phyloP scores from a whole-genome alignment of 805 yeast species.

The Cyberlindnera xylosilytica region DNA sequence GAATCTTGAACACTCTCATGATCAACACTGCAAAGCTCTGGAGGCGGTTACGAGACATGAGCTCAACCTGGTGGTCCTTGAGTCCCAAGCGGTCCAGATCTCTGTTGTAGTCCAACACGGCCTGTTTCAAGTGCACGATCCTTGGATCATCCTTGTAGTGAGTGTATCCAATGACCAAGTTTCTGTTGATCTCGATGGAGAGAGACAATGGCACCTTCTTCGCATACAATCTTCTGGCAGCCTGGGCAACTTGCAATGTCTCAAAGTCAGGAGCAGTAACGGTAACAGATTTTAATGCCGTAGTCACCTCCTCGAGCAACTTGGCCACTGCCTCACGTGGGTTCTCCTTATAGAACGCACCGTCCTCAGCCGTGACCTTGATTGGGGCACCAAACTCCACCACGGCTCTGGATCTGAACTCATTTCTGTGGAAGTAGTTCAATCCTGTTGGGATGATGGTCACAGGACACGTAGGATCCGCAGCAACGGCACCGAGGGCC shows the following conservation, averaged over 20 bases:
- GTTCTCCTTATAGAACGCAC: slow-evolving; percentile 58
- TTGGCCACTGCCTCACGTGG: slow-evolving; percentile 74
- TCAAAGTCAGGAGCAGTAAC: slow-evolving; percentile 94
- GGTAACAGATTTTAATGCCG: slow-evolving; percentile 80
- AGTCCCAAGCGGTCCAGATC: slow-evolving; percentile 61
- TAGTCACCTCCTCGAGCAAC: slow-evolving; percentile 66
- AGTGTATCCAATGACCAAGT: slow-evolving; percentile 79
- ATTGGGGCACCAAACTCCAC: slow-evolving; percentile 91
- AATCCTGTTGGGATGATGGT: slow-evolving; percentile 92
- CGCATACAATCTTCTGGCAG: slow-evolving; percentile 83
- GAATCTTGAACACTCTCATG: slow-evolving; percentile 49
- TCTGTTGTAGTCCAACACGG: slow-evolving; percentile 67
- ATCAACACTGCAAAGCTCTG: slow-evolving; percentile 48
- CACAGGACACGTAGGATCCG: slow-evolving; percentile 69
- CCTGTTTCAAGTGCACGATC: slow-evolving; percentile 55
- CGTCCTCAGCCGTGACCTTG: slow-evolving; percentile 57
- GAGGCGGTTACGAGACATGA: slow-evolving; percentile 43
- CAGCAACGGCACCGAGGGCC: slow-evolving; percentile 92
- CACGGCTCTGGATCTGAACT: slow-evolving; percentile 91
- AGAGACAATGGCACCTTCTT: slow-evolving; percentile 69
- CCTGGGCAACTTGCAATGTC: slow-evolving; percentile 90
- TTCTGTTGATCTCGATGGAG: slow-evolving; percentile 83
- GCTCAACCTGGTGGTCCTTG: slow-evolving; percentile 69
- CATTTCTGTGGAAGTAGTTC: slow-evolving; percentile 93
- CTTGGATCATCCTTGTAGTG: slow-evolving; percentile 71